Evolutionary conservation across 345 rosid species (phyloP).

Genomic region (Hirschfeldia incana): DNA sequence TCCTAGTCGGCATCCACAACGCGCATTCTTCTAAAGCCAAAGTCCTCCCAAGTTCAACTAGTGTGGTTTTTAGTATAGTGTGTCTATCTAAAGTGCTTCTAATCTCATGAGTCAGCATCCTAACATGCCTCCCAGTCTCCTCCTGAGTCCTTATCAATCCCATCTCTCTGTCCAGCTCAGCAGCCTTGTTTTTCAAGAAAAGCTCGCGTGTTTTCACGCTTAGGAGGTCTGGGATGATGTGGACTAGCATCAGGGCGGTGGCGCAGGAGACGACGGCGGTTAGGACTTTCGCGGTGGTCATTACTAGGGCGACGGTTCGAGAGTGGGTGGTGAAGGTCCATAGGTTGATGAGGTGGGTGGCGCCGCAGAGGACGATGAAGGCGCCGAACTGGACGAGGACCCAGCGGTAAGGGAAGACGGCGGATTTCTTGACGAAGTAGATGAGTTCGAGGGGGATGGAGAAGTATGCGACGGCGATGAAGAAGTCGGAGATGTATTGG

Average conservation of each 20-base stretch:
- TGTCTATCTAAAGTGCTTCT: conserved; percentile 96
- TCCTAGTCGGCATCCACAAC: conserved; percentile 98
- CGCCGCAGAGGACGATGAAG: conserved; percentile 98
- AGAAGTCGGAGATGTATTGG: conserved; percentile 97
- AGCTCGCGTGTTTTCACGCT: conserved; percentile 92
- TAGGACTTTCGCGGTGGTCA: conserved; percentile 75
- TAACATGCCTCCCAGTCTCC: conserved; percentile 92
- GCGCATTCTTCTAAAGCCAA: conserved; percentile 94
- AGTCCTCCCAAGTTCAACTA: conserved; percentile 91
- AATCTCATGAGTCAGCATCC: conserved; percentile 97
- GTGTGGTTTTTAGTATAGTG: conserved; percentile 87
- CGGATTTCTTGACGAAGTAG: conserved; percentile 95
- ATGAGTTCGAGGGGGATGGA: conserved; percentile 95
- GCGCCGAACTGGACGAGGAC: conserved; percentile 99
- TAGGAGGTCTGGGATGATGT: conserved; percentile 88
- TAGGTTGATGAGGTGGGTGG: conserved; percentile 89
- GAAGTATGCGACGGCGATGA: conserved; percentile 95
- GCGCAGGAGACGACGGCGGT: conserved; percentile 93
- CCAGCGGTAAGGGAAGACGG: conserved; percentile 93
- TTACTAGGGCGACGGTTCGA: conserved; percentile 74
- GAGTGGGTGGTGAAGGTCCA: conserved; percentile 85
- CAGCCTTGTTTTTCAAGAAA: conserved; percentile 92
- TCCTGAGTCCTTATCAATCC: conserved; percentile 96
- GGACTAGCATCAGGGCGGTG: conserved; percentile 97
- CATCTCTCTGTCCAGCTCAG: conserved; percentile 98